Conservation (phyloP, 495 filamentous ascomycete genomes). For the Penicillium roqueforti region DNA sequence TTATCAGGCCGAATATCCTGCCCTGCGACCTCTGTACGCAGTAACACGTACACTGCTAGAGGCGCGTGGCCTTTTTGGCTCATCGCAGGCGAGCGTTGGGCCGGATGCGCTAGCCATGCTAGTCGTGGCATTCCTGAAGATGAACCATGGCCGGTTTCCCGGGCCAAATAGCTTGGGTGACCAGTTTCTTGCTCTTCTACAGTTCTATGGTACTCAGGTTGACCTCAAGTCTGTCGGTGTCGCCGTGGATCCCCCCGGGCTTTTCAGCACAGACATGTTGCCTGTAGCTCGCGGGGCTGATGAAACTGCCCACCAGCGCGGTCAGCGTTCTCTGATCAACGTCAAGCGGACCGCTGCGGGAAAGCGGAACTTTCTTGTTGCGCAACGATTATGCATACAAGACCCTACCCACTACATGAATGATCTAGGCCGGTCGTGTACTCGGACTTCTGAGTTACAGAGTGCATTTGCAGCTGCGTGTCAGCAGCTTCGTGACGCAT, state of each 20-base stretch:
- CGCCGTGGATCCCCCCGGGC: slow-evolving; percentile 46
- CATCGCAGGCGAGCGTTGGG: slow-evolving; percentile 40
- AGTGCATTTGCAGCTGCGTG: slow-evolving; percentile 23
- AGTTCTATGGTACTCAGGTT: slow-evolving; percentile 43
- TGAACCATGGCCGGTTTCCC: slow-evolving; percentile 32
- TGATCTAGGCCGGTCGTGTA: slow-evolving; percentile 48
- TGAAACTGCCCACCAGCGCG: slow-evolving; percentile 30
- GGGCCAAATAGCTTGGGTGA: slow-evolving; percentile 27
- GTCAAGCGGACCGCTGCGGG: slow-evolving; percentile 31
- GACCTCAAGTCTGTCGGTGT: slow-evolving; percentile 46
- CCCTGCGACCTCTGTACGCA: slow-evolving; percentile 46
- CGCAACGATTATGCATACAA: slow-evolving; percentile 49
- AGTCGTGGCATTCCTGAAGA: slow-evolving; percentile 51
- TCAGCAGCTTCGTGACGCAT: slow-evolving; percentile 16
- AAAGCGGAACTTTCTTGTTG: slow-evolving; percentile 24
- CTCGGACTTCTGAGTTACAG: slow-evolving; percentile 32
- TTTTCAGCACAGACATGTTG: slow-evolving; percentile 32
- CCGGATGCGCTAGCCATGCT: slow-evolving; percentile 53
- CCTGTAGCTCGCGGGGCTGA: slow-evolving; percentile 1
- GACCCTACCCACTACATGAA: slow-evolving; percentile 56
- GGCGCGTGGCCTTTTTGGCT: slow-evolving; percentile 43
- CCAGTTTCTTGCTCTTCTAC: slow-evolving; percentile 48
- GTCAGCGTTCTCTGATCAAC: slow-evolving; percentile 38
- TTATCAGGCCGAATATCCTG: slow-evolving; percentile 47
- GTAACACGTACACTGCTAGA: slow-evolving; percentile 47